Evolutionary conservation across 768 basidiomycete genomes (phyloP).

Genomic region (Naganishia friedmannii): DNA sequence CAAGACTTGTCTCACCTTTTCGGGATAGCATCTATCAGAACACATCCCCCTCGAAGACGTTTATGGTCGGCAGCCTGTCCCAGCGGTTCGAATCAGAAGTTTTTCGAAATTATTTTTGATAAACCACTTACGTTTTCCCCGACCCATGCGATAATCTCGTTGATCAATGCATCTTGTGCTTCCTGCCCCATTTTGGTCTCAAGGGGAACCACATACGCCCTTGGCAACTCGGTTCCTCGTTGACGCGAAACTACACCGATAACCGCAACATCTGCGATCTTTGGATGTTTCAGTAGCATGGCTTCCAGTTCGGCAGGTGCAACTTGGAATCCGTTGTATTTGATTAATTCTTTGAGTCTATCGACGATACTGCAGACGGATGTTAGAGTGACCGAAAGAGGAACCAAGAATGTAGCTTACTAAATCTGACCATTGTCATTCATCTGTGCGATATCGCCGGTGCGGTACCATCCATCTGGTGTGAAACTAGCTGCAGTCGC

Average conservation of each 20-base stretch:
- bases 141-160: slow-evolving; percentile 66
- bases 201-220: slow-evolving; percentile 53
- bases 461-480: slow-evolving; percentile 77
- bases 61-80: slow-evolving; percentile 64
- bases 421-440: slow-evolving; percentile 67
- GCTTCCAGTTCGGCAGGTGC: slow-evolving; percentile 83
- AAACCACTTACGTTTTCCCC: slow-evolving; percentile 52
- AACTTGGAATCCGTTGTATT: slow-evolving; percentile 72
- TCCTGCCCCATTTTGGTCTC: slow-evolving; percentile 51
- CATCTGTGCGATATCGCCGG: slow-evolving; percentile 73
- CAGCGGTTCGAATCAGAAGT: not conserved
- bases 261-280: slow-evolving; percentile 76
- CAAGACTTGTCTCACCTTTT: slow-evolving; percentile 59
- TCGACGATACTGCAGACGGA: slow-evolving; percentile 43
- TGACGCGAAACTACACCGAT: slow-evolving; percentile 67
- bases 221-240: slow-evolving; percentile 77
- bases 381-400: not conserved
- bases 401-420: not conserved
- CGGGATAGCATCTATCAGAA: slow-evolving; percentile 62
- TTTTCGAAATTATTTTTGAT: no score
- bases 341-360: slow-evolving; percentile 54
- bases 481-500: slow-evolving; percentile 72
- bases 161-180: slow-evolving; percentile 34
- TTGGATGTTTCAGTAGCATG: slow-evolving; percentile 68
- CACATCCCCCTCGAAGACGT: slow-evolving; percentile 66